phyloP scores from a whole-genome alignment of 23 red algal species.

The Agarophyton chilense region DNA sequence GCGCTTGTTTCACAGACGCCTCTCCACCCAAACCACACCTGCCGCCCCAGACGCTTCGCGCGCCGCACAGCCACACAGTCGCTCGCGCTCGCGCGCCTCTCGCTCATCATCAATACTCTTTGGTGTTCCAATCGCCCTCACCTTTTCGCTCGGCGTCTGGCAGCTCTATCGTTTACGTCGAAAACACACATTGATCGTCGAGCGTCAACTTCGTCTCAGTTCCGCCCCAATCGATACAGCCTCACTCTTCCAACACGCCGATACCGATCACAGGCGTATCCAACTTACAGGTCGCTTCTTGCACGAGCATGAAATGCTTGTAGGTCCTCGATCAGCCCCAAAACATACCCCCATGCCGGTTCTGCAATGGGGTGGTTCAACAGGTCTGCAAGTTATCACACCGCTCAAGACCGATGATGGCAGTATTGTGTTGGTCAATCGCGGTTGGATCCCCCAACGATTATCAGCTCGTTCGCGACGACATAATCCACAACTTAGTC shows the following conservation, averaged over 20 bases:
- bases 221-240: neutral
- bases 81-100: neutral
- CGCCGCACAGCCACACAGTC: neutral
- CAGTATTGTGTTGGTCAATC: slow-evolving; percentile 43
- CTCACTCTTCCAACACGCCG: neutral
- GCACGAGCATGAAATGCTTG: slow-evolving; percentile 56
- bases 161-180: slow-evolving; percentile 55
- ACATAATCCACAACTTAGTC: slow-evolving; percentile 11
- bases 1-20: neutral
- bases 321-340: slow-evolving; percentile 52
- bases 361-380: slow-evolving; percentile 65
- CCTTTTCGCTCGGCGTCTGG: slow-evolving; percentile 71
- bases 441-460: slow-evolving; percentile 68
- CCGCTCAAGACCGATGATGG: slow-evolving; percentile 39
- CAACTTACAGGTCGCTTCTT: slow-evolving; percentile 35
- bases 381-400: slow-evolving; percentile 63
- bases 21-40: neutral
- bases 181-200: slow-evolving; percentile 46
- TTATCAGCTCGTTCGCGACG: slow-evolving; percentile 15
- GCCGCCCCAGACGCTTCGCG: neutral
- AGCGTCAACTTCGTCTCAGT: slow-evolving; percentile 38
- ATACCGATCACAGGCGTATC: slow-evolving; percentile 35
- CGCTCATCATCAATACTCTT: slow-evolving; percentile 21
- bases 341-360: slow-evolving; percentile 46
- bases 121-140: slow-evolving; percentile 50